These are phyloP conservation scores for Haplosporangium sp. DNA, from an alignment of 371 early-diverging fungal species.

Conservation along the genomic window DNA sequence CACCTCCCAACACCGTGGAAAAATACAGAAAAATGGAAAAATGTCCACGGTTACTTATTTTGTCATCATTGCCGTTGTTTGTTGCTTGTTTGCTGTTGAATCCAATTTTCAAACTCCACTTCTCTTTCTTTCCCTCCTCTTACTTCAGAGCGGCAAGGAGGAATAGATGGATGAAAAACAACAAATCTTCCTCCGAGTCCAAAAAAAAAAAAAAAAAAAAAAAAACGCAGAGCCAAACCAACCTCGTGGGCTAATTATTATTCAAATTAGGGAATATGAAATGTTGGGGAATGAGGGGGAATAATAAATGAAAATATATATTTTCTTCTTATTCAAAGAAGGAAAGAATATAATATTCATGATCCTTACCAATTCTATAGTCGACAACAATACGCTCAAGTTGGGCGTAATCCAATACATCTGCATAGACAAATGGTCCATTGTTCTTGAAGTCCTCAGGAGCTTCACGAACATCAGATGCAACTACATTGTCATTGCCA, in stretches of 20 bases:
- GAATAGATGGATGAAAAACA: no score
- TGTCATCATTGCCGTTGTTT: not conserved
- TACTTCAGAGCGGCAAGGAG: no score
- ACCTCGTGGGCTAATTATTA: not conserved
- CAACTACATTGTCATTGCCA: conserved; percentile 66
- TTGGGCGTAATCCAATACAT: conserved; percentile 66
- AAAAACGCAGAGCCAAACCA: not conserved
- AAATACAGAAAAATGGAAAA: not conserved
- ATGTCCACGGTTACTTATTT: not conserved
- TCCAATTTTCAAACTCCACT: not conserved
- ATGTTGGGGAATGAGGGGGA: not conserved
- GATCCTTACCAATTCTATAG: conserved; percentile 58
- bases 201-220: no score
- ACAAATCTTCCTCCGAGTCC: no score
- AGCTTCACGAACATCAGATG: conserved; percentile 70
- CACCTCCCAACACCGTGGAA: not conserved
- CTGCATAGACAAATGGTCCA: conserved; percentile 70
- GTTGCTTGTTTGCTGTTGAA: not conserved
- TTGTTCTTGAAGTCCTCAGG: conserved; percentile 53
- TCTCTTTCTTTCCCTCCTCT: no score
- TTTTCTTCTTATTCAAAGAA: not conserved
- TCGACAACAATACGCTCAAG: conserved; percentile 69
- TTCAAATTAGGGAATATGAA: not conserved
- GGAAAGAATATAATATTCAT: not conserved
- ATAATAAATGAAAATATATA: not conserved